phyloP scores from a whole-genome alignment of 2,329 filamentous ascomycete species.

The Sclerotinia glacialis region DNA sequence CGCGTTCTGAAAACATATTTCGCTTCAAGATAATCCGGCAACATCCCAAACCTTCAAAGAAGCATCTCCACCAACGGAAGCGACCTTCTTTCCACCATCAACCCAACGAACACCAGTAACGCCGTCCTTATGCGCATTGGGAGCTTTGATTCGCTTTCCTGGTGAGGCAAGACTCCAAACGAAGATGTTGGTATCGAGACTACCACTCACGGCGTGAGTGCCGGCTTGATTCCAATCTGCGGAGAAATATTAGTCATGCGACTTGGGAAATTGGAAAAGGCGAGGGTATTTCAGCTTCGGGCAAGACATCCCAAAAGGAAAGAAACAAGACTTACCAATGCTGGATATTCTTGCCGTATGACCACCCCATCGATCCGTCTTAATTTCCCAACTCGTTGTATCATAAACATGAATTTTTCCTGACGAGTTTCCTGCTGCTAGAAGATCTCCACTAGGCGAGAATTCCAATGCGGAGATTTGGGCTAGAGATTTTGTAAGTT shows the following conservation, averaged over 20 bases:
- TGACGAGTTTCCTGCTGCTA: slow-evolving; percentile 78
- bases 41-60: slow-evolving; percentile 86
- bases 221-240: slow-evolving; percentile 72
- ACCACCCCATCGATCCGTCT: slow-evolving; percentile 75
- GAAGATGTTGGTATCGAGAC: slow-evolving; percentile 86
- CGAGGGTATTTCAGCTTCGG: neutral
- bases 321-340: slow-evolving; percentile 40
- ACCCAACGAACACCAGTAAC: slow-evolving; percentile 86
- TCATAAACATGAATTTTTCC: slow-evolving; percentile 87
- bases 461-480: slow-evolving; percentile 80
- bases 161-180: slow-evolving; percentile 86
- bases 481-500: slow-evolving; percentile 65
- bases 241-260: neutral
- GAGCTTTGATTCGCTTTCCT: slow-evolving; percentile 76
- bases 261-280: neutral
- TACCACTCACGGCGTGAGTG: slow-evolving; percentile 78
- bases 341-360: slow-evolving; percentile 67
- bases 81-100: slow-evolving; percentile 61
- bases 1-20: neutral
- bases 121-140: slow-evolving; percentile 94
- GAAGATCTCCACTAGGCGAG: slow-evolving; percentile 69
- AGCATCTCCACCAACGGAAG: slow-evolving; percentile 82
- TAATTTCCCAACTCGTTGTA: slow-evolving; percentile 62
- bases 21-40: slow-evolving; percentile 49
- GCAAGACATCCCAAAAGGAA: neutral